These are phyloP conservation scores for Phialophora chinensis DNA, from an alignment of 2,329 filamentous ascomycete genomes.

Conservation along the genomic window DNA sequence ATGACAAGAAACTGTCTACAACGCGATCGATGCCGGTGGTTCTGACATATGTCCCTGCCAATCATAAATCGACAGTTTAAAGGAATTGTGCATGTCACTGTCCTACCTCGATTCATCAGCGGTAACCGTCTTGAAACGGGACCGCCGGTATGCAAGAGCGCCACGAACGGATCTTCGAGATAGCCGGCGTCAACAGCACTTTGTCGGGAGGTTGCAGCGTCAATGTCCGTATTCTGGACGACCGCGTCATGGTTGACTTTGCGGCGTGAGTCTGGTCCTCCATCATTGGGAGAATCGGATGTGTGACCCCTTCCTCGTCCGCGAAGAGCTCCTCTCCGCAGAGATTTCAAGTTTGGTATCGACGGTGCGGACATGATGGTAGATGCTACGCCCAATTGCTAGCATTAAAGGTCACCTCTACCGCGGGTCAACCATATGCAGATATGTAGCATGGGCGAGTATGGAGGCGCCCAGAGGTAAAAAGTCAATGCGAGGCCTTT, in stretches of 20 bases:
- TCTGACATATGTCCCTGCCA: slow-evolving; percentile 84
- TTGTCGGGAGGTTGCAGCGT: slow-evolving; percentile 85
- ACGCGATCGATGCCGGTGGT: slow-evolving; percentile 82
- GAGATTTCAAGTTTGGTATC: slow-evolving; percentile 78
- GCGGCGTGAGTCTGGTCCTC: slow-evolving; percentile 29
- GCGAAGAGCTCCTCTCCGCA: slow-evolving; percentile 59
- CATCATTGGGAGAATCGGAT: slow-evolving; percentile 45
- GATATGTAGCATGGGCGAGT: background rate
- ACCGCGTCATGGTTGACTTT: slow-evolving; percentile 62
- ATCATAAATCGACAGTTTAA: slow-evolving; percentile 22
- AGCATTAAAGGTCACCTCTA: background rate
- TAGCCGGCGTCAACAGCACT: slow-evolving; percentile 89
- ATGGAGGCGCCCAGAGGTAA: background rate
- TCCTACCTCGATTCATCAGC: slow-evolving; percentile 88
- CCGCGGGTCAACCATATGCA: background rate
- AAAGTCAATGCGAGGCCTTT: background rate
- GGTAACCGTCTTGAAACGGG: slow-evolving; percentile 70
- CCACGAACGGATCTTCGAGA: slow-evolving; percentile 79
- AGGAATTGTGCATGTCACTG: slow-evolving; percentile 1
- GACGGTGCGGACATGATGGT: slow-evolving; percentile 69
- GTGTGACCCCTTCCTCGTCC: slow-evolving; percentile 57
- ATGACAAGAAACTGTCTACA: slow-evolving; percentile 67
- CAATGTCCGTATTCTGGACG: slow-evolving; percentile 87
- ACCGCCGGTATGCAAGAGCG: slow-evolving; percentile 49
- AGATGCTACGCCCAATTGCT: background rate